Percentiles rank a stretch among this genome's conserved stretches.
These are phyloP conservation scores for Colletotrichum higginsianum DNA, from an alignment of 2,329 filamentous ascomycete species.

Conservation along the genomic window DNA sequence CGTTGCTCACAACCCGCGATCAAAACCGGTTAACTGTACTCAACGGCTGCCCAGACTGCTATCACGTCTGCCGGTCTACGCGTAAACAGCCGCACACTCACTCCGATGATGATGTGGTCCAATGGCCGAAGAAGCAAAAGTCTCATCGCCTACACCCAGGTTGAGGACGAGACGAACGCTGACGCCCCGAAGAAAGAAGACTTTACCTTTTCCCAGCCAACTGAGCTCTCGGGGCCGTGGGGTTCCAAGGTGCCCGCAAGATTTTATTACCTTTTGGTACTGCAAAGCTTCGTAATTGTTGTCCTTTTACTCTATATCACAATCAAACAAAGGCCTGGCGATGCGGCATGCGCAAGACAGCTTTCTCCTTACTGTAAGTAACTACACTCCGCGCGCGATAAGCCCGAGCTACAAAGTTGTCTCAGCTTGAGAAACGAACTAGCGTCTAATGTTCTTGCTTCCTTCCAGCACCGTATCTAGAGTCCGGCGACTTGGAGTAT, in stretches of 20 bases:
- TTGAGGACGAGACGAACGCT: not conserved
- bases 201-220: not conserved
- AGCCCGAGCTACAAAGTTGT: too few relatives aligned
- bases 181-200: not conserved
- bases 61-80: not conserved
- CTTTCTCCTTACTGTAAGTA: slow-evolving; percentile 15
- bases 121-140: not conserved
- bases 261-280: not conserved
- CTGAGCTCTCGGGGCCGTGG: not conserved
- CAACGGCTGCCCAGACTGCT: not conserved
- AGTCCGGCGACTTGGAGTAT: slow-evolving; percentile 8
- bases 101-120: not conserved
- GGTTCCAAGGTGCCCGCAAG: not conserved
- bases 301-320: not conserved
- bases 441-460: not conserved
- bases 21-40: not conserved
- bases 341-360: slow-evolving; percentile 3
- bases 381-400: not conserved
- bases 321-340: not conserved
- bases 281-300: not conserved
- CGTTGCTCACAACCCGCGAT: not conserved
- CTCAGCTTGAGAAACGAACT: not conserved
- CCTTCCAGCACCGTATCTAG: slow-evolving; percentile 1
- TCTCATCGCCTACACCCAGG: not conserved
- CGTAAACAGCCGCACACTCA: not conserved